Evolutionary conservation across 2,329 filamentous ascomycete genomes (phyloP).

Genomic region (Didymella keratinophila): DNA sequence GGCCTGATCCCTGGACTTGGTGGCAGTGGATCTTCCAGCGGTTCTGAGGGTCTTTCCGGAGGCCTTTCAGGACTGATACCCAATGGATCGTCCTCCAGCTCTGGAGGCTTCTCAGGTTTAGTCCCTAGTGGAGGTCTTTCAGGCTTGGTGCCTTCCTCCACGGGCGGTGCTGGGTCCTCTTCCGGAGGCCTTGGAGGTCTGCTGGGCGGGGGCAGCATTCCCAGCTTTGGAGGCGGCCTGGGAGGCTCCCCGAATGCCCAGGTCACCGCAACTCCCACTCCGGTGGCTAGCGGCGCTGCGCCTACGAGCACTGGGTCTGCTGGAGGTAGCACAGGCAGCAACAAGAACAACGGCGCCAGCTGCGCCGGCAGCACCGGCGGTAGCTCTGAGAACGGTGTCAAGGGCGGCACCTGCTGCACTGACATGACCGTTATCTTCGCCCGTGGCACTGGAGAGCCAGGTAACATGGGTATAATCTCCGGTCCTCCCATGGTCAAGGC

Average conservation of each 20-base stretch:
- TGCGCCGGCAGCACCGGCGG: constrained; percentile 34
- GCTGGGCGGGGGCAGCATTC: not conserved
- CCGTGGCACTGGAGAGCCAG: constrained; percentile 53
- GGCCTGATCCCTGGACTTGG: constrained; percentile 10
- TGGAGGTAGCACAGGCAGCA: constrained; percentile 7
- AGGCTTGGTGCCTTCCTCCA: not conserved
- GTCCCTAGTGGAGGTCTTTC: not conserved
- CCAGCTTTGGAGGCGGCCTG: constrained; percentile 4
- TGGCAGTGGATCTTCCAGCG: not conserved
- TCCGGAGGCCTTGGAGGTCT: constrained; percentile 2
- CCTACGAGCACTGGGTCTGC: constrained; percentile 15
- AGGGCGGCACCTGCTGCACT: constrained; percentile 51
- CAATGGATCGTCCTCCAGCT: not conserved
- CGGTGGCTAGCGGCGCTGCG: not conserved
- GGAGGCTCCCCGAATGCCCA: constrained; percentile 2
- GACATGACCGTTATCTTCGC: constrained; percentile 55
- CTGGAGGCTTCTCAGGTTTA: constrained; percentile 1
- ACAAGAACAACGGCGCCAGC: constrained; percentile 28
- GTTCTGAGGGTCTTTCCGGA: not conserved
- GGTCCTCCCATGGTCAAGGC: constrained; percentile 50
- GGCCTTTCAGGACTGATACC: not conserved
- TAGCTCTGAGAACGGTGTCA: constrained; percentile 52
- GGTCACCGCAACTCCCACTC: constrained; percentile 11
- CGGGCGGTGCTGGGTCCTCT: constrained; percentile 3
- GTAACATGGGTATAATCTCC: constrained; percentile 54